Percentiles rank a stretch among this genome's conserved stretches.
These are phyloP conservation scores for Starmerella kuoi DNA, from an alignment of 805 yeast genomes.

Conservation along the genomic window DNA sequence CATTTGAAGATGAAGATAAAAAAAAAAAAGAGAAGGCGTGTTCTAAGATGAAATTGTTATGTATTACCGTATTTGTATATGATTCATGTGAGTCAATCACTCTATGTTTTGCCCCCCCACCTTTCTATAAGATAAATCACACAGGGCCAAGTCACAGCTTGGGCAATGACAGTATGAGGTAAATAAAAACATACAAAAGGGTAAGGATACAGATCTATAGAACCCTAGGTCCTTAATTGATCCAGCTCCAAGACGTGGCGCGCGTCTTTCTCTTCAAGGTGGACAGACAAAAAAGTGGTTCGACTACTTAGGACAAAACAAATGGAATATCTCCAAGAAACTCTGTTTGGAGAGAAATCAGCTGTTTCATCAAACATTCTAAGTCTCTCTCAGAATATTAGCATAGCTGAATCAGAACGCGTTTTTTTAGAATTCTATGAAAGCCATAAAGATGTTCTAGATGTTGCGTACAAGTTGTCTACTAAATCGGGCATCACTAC, in stretches of 20 bases:
- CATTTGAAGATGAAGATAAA: slow-evolving; percentile 1
- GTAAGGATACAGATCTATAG: no score
- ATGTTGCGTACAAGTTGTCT: slow-evolving; percentile 9
- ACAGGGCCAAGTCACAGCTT: no score
- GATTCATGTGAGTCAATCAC: no score
- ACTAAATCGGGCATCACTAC: neutral
- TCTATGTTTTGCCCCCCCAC: no score
- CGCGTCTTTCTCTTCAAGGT: no score
- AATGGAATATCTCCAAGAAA: slow-evolving; percentile 10
- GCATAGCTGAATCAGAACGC: slow-evolving; percentile 4
- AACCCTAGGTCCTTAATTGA: no score
- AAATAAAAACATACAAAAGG: no score
- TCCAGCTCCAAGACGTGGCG: no score
- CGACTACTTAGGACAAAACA: no score
- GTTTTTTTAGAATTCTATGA: slow-evolving; percentile 6
- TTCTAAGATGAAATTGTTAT: neutral
- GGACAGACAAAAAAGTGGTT: no score
- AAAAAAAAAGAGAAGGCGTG: neutral
- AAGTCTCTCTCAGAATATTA: slow-evolving; percentile 4
- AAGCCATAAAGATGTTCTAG: slow-evolving; percentile 1
- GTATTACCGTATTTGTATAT: neutral
- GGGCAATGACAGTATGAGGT: no score
- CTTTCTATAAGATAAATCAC: no score
- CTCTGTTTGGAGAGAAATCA: slow-evolving; percentile 7
- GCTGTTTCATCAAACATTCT: slow-evolving; percentile 10